A percentile compares a stretch with the other conserved stretches of the same genome.
Conservation (phyloP, 2,329 filamentous ascomycete genomes). For the Arthrobotrys pseudoclavata region DNA sequence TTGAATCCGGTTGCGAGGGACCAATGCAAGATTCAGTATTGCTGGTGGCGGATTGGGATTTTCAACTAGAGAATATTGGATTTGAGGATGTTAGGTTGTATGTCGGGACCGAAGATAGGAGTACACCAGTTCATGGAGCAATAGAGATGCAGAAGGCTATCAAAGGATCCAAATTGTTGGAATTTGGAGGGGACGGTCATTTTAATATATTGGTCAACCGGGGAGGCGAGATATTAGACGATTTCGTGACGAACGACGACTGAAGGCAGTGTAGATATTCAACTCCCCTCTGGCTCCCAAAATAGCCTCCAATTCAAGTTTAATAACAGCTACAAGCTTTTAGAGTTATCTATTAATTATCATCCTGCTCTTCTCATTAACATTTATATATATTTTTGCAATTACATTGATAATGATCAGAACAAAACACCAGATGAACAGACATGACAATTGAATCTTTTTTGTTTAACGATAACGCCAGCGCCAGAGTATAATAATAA, state of each 20-base stretch:
- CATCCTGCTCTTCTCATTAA: too few species aligned
- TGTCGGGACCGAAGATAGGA: slow-evolving; percentile 64
- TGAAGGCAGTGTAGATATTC: background rate
- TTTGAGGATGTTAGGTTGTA: slow-evolving; percentile 64
- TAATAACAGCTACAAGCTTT: too few species aligned
- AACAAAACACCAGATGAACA: too few species aligned
- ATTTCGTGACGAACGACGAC: slow-evolving; percentile 30
- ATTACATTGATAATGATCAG: too few species aligned
- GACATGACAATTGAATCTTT: too few species aligned
- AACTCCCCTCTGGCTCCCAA: background rate
- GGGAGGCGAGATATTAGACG: slow-evolving; percentile 39
- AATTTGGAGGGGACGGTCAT: slow-evolving; percentile 65
- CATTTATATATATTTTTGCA: too few species aligned
- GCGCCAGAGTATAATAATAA: too few species aligned
- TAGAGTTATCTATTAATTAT: too few species aligned
- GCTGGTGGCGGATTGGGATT: slow-evolving; percentile 64
- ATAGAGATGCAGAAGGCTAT: slow-evolving; percentile 66
- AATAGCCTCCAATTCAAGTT: too few species aligned
- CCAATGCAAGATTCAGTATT: slow-evolving; percentile 64
- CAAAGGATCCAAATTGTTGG: slow-evolving; percentile 64
- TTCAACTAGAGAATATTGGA: slow-evolving; percentile 63
- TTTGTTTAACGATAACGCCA: too few species aligned
- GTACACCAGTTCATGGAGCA: slow-evolving; percentile 64
- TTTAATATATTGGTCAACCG: slow-evolving; percentile 62
- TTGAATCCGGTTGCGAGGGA: slow-evolving; percentile 62